Evolutionary conservation across 257 asterid species (phyloP).

Genomic region (Datura wrightii): DNA sequence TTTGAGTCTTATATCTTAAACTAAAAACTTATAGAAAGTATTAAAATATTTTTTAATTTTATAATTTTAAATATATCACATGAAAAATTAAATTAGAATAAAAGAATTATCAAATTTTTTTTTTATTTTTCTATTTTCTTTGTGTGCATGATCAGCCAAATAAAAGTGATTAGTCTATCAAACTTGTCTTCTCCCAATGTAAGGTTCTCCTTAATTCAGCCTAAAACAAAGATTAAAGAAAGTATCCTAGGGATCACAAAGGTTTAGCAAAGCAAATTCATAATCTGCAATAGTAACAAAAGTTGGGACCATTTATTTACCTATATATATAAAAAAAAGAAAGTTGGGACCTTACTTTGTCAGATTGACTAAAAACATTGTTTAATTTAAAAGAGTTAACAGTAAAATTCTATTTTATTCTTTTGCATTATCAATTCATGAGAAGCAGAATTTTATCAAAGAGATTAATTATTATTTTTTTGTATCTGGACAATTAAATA

Average conservation of each 20-base stretch:
- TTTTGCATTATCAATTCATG: neutral
- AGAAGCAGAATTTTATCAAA: conserved; percentile 5
- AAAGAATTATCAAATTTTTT: too few species aligned
- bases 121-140: too few species aligned
- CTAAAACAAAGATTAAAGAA: conserved; percentile 25
- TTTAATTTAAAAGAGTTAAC: conserved; percentile 26
- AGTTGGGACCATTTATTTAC: too few species aligned
- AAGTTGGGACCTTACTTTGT: conserved; percentile 43
- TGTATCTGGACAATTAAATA: too few species aligned
- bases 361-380: conserved; percentile 32
- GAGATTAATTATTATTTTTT: too few species aligned
- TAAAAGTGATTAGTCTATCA: conserved; percentile 21
- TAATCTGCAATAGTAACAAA: conserved; percentile 30
- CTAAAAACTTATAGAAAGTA: too few species aligned
- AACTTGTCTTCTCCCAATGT: conserved; percentile 41
- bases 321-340: too few species aligned
- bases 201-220: conserved; percentile 36
- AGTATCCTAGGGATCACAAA: conserved; percentile 52
- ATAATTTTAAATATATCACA: too few species aligned
- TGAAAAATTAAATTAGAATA: too few species aligned
- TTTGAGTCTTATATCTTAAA: too few species aligned
- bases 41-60: too few species aligned
- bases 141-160: conserved; percentile 33
- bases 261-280: conserved; percentile 38
- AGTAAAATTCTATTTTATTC: neutral